Evolutionary conservation across 495 filamentous ascomycete species (phyloP).

Genomic region (Trypethelium eluteriae): DNA sequence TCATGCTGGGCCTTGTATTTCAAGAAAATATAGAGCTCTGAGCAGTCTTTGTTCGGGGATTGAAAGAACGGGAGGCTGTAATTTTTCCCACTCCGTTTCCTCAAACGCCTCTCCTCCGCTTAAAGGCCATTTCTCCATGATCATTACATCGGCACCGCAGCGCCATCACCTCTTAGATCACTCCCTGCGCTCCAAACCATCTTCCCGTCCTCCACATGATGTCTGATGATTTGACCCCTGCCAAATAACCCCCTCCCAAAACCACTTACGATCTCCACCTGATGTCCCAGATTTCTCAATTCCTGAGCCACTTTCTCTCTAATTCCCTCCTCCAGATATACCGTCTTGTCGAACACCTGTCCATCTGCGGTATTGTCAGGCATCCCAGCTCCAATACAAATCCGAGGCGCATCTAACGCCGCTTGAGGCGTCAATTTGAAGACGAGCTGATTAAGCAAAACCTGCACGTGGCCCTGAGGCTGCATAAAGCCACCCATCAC

Average conservation of each 20-base stretch:
- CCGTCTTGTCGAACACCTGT: conserved; percentile 47
- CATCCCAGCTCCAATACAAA: conserved; percentile 71
- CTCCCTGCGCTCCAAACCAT: conserved; percentile 77
- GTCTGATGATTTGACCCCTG: conserved; percentile 79
- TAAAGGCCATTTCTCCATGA: background rate
- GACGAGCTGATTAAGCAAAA: conserved; percentile 80
- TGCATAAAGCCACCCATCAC: conserved; percentile 99
- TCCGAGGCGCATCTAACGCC: conserved; percentile 79
- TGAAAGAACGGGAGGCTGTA: too few species aligned
- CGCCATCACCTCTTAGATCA: conserved; percentile 83
- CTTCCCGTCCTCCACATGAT: conserved; percentile 60
- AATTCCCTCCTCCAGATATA: conserved; percentile 85
- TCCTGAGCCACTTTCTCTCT: conserved; percentile 55
- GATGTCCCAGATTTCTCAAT: conserved; percentile 62
- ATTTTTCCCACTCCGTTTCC: too few species aligned
- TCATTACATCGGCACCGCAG: conserved; percentile 55
- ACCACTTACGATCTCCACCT: conserved; percentile 59
- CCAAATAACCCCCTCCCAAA: conserved; percentile 71
- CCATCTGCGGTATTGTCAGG: conserved; percentile 40
- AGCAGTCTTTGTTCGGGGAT: too few species aligned
- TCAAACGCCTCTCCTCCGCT: background rate
- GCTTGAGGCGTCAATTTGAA: conserved; percentile 81
- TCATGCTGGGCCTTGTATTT: too few species aligned
- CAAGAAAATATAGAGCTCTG: too few species aligned
- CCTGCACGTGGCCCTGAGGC: conserved; percentile 94